These are phyloP conservation scores for Candida morakotiae DNA, from an alignment of 805 yeast genomes.

Conservation along the genomic window DNA sequence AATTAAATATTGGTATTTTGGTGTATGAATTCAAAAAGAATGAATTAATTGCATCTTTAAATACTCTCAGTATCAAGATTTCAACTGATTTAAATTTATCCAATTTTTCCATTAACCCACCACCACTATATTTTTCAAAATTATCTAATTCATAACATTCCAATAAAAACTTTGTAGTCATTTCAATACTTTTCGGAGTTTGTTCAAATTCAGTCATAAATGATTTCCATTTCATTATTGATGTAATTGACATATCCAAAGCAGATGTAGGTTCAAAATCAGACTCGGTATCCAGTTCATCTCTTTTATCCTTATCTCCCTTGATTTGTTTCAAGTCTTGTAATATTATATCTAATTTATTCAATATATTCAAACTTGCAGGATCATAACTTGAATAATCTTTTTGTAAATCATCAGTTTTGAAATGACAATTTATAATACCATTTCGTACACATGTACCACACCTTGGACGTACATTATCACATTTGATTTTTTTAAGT, in stretches of 20 bases:
- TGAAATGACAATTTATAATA: constrained; percentile 23
- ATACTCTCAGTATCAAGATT: constrained; percentile 13
- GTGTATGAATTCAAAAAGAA: constrained; percentile 30
- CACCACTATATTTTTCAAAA: background rate
- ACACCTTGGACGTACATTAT: constrained; percentile 31
- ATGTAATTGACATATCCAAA: constrained; percentile 34
- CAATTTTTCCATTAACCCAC: constrained; percentile 13
- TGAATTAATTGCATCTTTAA: constrained; percentile 19
- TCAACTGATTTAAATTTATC: constrained; percentile 14
- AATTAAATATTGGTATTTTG: constrained; percentile 29
- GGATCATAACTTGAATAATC: constrained; percentile 22
- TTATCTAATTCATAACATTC: constrained; percentile 10
- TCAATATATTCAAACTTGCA: constrained; percentile 20
- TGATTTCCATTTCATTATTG: constrained; percentile 26
- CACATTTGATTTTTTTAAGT: constrained; percentile 33
- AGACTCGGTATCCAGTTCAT: too few species aligned
- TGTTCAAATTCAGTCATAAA: constrained; percentile 13
- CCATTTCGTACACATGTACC: constrained; percentile 30
- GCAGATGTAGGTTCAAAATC: constrained; percentile 10
- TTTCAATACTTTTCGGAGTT: constrained; percentile 9
- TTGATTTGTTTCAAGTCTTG: constrained; percentile 19
- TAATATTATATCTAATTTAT: constrained; percentile 27
- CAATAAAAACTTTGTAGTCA: constrained; percentile 11
- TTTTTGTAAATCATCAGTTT: constrained; percentile 22
- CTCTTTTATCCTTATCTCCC: too few species aligned